Conservation (phyloP, 2,329 filamentous ascomycete genomes). For the Blastomyces parvus region DNA sequence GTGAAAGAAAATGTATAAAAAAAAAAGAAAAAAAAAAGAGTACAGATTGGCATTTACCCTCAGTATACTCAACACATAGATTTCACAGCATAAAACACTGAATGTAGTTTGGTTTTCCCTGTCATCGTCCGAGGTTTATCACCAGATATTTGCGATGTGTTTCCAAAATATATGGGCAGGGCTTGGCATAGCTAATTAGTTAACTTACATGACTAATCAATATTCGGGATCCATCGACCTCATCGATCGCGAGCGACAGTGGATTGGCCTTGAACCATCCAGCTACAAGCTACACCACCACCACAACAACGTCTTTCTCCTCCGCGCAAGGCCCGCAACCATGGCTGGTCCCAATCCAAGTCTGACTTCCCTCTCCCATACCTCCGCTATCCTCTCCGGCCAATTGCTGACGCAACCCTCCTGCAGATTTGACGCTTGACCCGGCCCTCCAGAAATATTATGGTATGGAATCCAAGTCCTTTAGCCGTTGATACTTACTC, state of each 20-base stretch:
- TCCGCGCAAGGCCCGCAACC: slow-evolving; percentile 21
- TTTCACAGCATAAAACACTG: background rate
- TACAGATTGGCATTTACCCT: background rate
- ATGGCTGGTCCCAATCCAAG: slow-evolving; percentile 46
- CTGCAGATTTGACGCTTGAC: slow-evolving; percentile 33
- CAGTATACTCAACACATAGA: background rate
- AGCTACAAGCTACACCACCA: too few relatives aligned
- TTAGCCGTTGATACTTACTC: background rate
- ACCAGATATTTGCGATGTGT: too few relatives aligned
- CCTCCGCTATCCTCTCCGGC: too few relatives aligned
- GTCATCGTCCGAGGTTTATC: too few relatives aligned
- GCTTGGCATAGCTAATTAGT: background rate
- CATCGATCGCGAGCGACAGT: background rate
- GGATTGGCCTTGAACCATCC: background rate
- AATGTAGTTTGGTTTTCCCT: background rate
- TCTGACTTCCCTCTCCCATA: slow-evolving; percentile 20
- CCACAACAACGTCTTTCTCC: background rate
- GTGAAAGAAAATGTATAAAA: too few relatives aligned
- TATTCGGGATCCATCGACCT: background rate
- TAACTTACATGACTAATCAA: slow-evolving; percentile 1
- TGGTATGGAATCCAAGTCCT: slow-evolving; percentile 29
- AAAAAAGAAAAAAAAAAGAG: too few relatives aligned
- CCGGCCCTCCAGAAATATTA: slow-evolving; percentile 43
- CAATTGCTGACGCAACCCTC: slow-evolving; percentile 42
- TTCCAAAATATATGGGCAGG: too few relatives aligned